Conservation (phyloP, 768 basidiomycete genomes). For the Sporobolomyces pararoseus region DNA sequence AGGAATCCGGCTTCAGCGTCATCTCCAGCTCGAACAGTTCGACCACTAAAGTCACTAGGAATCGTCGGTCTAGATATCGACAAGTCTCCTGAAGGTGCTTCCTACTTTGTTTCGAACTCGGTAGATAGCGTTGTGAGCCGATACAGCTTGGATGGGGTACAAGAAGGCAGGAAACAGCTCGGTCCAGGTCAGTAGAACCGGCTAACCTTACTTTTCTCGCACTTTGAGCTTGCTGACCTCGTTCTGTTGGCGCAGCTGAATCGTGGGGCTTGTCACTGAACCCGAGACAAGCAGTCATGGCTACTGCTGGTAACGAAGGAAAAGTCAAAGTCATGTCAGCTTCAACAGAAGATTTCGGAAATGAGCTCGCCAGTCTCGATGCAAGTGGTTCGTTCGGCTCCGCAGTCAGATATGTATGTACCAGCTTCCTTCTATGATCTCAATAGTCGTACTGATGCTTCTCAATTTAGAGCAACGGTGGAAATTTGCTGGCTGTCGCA, state of each 20-base stretch:
- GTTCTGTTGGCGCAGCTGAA: constrained; percentile 12
- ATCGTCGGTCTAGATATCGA: constrained; percentile 41
- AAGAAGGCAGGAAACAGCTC: constrained; percentile 36
- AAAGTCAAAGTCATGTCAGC: constrained; percentile 29
- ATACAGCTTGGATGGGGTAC: constrained; percentile 29
- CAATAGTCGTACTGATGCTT: too few species aligned
- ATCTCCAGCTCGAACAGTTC: constrained; percentile 19
- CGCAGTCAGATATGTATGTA: constrained; percentile 32
- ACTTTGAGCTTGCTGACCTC: not conserved
- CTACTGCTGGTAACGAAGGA: constrained; percentile 27
- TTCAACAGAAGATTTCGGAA: constrained; percentile 33
- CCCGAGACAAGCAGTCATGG: constrained; percentile 14
- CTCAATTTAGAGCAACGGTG: constrained; percentile 31
- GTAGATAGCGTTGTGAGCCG: constrained; percentile 39
- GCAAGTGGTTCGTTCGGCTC: constrained; percentile 34
- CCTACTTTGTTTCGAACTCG: constrained; percentile 33
- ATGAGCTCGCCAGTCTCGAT: constrained; percentile 26
- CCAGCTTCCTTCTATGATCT: not conserved
- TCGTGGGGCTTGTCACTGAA: constrained; percentile 39
- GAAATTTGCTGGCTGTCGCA: constrained; percentile 25
- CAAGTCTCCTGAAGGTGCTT: constrained; percentile 13
- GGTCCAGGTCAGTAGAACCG: constrained; percentile 27
- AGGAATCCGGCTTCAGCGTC: constrained; percentile 20
- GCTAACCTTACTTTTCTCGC: not conserved
- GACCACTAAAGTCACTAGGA: constrained; percentile 26